These are phyloP conservation scores for Rugiboletus extremiorientalis DNA, from an alignment of 1,284 basidiomycete species.

Conservation along the genomic window DNA sequence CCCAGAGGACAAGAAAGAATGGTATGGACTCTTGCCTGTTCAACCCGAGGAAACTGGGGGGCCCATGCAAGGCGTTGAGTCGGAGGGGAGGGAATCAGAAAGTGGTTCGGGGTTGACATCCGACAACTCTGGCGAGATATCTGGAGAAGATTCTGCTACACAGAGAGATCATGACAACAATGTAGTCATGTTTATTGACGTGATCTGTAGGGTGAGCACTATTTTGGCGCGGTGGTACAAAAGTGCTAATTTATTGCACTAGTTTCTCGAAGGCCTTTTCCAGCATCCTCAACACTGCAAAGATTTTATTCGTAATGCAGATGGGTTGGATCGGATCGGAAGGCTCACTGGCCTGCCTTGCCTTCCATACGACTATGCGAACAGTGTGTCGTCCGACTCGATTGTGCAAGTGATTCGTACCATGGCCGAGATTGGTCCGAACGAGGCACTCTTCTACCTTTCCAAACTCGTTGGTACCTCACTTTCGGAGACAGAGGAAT, in stretches of 20 bases:
- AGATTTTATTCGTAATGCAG: conserved; percentile 81
- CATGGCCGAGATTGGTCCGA: conserved; percentile 85
- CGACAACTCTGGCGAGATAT: conserved; percentile 24
- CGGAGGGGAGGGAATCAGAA: conserved; percentile 21
- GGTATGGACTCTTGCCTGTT: conserved; percentile 57
- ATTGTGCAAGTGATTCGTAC: conserved; percentile 87
- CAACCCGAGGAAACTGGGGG: conserved; percentile 38
- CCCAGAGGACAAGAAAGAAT: conserved; percentile 58
- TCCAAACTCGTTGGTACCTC: conserved; percentile 72
- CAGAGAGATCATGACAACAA: conserved; percentile 67
- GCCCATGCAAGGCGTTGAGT: conserved; percentile 56
- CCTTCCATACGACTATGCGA: conserved; percentile 87
- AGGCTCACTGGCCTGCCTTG: conserved; percentile 82
- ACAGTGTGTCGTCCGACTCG: conserved; percentile 79
- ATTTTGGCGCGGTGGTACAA: background rate
- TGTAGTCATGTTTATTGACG: conserved; percentile 75
- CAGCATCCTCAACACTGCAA: conserved; percentile 88
- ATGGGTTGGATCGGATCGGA: conserved; percentile 78
- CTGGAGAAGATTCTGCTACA: conserved; percentile 40
- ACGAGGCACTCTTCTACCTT: conserved; percentile 73
- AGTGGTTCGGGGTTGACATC: conserved; percentile 29
- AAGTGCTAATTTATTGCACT: conserved; percentile 11
- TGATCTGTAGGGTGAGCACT: conserved; percentile 62
- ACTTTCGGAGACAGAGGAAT: conserved; percentile 65
- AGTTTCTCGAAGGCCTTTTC: conserved; percentile 94